A percentile compares a stretch with the other conserved stretches of the same genome.
phyloP scores from a whole-genome alignment of 257 asterid species.

The Solanum gandarillasii region DNA sequence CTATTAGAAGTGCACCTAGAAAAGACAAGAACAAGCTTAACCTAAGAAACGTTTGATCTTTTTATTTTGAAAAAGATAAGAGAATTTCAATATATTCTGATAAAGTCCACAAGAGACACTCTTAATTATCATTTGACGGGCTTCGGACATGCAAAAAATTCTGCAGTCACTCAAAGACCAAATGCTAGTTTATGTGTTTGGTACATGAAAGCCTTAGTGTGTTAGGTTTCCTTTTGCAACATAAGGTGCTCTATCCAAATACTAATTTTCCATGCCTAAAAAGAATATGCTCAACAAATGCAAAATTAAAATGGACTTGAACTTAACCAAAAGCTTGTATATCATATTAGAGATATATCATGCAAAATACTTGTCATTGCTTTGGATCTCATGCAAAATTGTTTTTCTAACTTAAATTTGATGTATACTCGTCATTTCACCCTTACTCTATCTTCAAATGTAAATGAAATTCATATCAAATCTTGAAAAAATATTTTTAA shows the following conservation, averaged over 20 bases:
- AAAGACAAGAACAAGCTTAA: slow-evolving; percentile 7
- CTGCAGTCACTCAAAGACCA: not conserved
- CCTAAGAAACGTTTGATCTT: not conserved
- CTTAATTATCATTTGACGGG: not conserved
- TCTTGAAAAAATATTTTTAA: not conserved
- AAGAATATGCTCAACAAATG: not conserved
- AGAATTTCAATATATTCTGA: not conserved
- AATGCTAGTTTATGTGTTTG: not conserved
- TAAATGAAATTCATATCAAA: not conserved
- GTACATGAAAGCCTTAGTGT: not conserved
- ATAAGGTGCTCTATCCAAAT: not conserved
- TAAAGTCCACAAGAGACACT: not conserved
- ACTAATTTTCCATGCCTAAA: not conserved
- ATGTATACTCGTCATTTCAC: not conserved
- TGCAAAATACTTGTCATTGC: not conserved
- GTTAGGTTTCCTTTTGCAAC: not conserved
- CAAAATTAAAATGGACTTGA: not conserved
- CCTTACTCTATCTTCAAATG: not conserved
- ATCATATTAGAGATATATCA: not conserved
- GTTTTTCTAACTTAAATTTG: not conserved
- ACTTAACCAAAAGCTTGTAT: not conserved
- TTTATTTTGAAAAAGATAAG: not conserved
- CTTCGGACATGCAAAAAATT: not conserved
- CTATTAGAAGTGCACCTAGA: slow-evolving; percentile 71
- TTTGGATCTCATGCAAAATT: not conserved